Evolutionary conservation across 257 asterid genomes (phyloP).

Genomic region (Solanum gracilifrons): DNA sequence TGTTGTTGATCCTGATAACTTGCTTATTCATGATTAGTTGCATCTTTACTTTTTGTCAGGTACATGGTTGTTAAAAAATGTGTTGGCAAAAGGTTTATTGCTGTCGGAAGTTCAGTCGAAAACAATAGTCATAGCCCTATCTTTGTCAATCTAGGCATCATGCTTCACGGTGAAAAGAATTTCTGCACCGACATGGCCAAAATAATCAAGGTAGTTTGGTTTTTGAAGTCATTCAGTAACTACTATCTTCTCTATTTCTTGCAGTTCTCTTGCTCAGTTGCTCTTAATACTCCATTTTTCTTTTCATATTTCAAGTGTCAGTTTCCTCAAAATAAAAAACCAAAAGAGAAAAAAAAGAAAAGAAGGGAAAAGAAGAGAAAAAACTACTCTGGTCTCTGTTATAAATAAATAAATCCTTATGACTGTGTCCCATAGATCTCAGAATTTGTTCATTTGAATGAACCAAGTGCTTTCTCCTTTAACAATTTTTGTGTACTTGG

Average conservation of each 20-base stretch:
- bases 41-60: slow-evolving; percentile 25
- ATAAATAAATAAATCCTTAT: not conserved
- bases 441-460: not conserved
- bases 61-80: slow-evolving; percentile 43
- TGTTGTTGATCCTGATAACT: not conserved
- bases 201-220: slow-evolving; percentile 44
- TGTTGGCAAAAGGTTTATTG: slow-evolving; percentile 18
- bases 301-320: not conserved
- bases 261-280: not conserved
- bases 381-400: not conserved
- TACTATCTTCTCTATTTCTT: not conserved
- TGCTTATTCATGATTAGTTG: not conserved
- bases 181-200: slow-evolving; percentile 40
- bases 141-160: slow-evolving; percentile 49
- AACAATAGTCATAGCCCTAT: slow-evolving; percentile 22
- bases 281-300: not conserved
- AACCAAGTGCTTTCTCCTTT: not conserved
- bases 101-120: slow-evolving; percentile 22
- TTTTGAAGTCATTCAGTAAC: not conserved
- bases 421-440: not conserved
- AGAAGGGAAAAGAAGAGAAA: not conserved
- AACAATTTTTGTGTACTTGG: not conserved
- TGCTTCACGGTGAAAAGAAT: slow-evolving; percentile 64
- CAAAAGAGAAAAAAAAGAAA: not conserved
- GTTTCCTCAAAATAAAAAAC: not conserved